Evolutionary conservation across 176 grass and related monocot genomes (phyloP), one percentile per base, ranked within the genome.

Genomic region (Rhynchospora tenuis): DNA sequence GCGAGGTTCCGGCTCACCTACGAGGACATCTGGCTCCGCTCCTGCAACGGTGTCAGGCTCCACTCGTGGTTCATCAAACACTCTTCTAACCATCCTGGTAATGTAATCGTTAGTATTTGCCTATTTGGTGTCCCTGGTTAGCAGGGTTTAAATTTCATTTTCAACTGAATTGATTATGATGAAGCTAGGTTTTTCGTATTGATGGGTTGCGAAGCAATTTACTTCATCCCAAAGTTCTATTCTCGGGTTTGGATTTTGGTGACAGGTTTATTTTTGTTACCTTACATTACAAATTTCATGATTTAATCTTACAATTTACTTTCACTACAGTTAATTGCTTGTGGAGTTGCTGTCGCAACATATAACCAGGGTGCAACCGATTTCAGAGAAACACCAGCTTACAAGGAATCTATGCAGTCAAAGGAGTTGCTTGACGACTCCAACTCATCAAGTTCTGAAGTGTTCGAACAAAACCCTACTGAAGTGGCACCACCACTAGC

Each of bases 61-160:
- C 96, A 99, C 91, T 89, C 96, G 59, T 99, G 96, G 96, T 99
- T 99, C 86, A 75, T 99, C 89, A 94, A 91, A 84, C 85, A 90
- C 54, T 91, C 89, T 3, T 86, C 96, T 5, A 57, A 85, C 43
- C 87, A 86, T 86, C 86, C 82, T 82, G 96, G 96, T 88, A 56
- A 58, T 78, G 80, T 62, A 80, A 47, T 26, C 1, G 5, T 24
- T 38, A 47, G 20, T 24, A 56, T 56, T 56, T 82, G 59, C n/a
- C n/a, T n/a, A n/a, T n/a, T n/a, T n/a, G n/a, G n/a, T n/a, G n/a
- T 48, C 69, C 69, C 44, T 73, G 69, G 19, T 50, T 23, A 73
- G n/a, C 45, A 13, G 69, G n/a, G 11, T n/a, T 22, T 23, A 24
- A 23, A 48, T 48, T 73, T 13, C 0, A 70, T 51, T 48, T 48